These are phyloP conservation scores for Penicillium sclerotiorum DNA, from an alignment of 2,329 filamentous ascomycete genomes.

Conservation along the genomic window DNA sequence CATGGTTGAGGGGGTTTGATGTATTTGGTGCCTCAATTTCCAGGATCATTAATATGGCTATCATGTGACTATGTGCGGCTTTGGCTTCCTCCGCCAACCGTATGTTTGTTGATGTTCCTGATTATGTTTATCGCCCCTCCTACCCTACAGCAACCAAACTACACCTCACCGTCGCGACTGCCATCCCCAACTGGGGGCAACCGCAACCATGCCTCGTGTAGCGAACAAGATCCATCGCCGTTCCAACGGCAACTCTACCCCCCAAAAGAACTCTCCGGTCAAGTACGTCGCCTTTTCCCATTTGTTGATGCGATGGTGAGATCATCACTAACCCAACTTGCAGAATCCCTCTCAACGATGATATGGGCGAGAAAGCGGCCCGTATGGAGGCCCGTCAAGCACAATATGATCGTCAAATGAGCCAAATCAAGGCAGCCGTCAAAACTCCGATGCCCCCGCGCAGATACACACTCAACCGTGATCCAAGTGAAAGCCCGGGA, in stretches of 20 bases:
- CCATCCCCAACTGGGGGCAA: slow-evolving; percentile 30
- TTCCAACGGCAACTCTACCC: slow-evolving; percentile 52
- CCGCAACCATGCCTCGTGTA: slow-evolving; percentile 58
- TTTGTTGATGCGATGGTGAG: not conserved
- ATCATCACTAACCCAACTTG: slow-evolving; percentile 14
- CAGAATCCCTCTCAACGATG: slow-evolving; percentile 95
- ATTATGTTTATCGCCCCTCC: slow-evolving; percentile 25
- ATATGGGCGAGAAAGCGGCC: slow-evolving; percentile 86
- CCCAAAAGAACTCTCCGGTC: slow-evolving; percentile 55
- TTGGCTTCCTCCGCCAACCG: slow-evolving; percentile 29
- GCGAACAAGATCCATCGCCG: slow-evolving; percentile 51
- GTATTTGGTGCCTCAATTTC: slow-evolving; percentile 6
- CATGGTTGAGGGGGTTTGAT: not conserved
- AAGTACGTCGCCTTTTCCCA: slow-evolving; percentile 43
- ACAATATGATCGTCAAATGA: slow-evolving; percentile 86
- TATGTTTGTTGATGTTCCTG: slow-evolving; percentile 41
- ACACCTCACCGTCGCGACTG: slow-evolving; percentile 12
- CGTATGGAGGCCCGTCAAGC: slow-evolving; percentile 86
- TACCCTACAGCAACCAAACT: slow-evolving; percentile 19
- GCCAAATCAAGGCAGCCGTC: slow-evolving; percentile 80
- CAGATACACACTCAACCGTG: slow-evolving; percentile 42
- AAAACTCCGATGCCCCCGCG: slow-evolving; percentile 46
- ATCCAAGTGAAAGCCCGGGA: slow-evolving; percentile 49
- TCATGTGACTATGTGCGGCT: slow-evolving; percentile 22
- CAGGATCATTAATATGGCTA: not conserved